A percentile compares a stretch with the other conserved stretches of the same genome.
phyloP scores from a whole-genome alignment of 148 eudicot genomes.

The Limonium bicolor region DNA sequence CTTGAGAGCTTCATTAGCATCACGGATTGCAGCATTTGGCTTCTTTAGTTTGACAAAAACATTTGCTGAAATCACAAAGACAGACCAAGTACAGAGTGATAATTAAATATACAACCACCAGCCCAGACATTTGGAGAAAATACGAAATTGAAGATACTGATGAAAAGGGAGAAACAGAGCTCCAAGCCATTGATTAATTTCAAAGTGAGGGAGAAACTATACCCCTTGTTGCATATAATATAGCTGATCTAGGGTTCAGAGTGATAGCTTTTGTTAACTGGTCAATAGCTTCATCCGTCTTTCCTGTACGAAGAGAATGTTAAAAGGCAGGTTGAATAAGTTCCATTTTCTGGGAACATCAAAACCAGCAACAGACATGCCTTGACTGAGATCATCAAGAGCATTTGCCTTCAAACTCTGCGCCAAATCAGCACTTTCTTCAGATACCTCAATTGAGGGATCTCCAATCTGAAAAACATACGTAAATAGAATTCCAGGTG shows the following conservation, averaged over 20 bases:
- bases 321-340: neutral
- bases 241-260: conserved; percentile 81
- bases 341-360: neutral
- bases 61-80: conserved; percentile 40
- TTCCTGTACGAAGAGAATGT: conserved; percentile 23
- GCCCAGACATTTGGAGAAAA: neutral
- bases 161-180: neutral
- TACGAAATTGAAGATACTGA: neutral
- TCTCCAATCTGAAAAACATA: conserved; percentile 64
- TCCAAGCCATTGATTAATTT: too few relatives aligned
- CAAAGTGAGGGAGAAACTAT: too few relatives aligned
- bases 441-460: conserved; percentile 64
- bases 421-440: conserved; percentile 67
- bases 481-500: conserved; percentile 1
- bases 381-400: conserved; percentile 70
- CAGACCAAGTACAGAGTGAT: neutral
- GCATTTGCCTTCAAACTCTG: conserved; percentile 61
- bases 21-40: conserved; percentile 92
- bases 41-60: conserved; percentile 86
- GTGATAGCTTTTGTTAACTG: conserved; percentile 67
- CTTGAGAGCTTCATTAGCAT: conserved; percentile 82
- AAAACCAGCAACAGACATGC: conserved; percentile 11
- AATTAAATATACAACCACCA: neutral
- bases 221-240: conserved; percentile 91
- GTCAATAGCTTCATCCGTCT: conserved; percentile 63